phyloP scores from a whole-genome alignment of 2,329 filamentous ascomycete species.

The Ophiostoma populinum region DNA sequence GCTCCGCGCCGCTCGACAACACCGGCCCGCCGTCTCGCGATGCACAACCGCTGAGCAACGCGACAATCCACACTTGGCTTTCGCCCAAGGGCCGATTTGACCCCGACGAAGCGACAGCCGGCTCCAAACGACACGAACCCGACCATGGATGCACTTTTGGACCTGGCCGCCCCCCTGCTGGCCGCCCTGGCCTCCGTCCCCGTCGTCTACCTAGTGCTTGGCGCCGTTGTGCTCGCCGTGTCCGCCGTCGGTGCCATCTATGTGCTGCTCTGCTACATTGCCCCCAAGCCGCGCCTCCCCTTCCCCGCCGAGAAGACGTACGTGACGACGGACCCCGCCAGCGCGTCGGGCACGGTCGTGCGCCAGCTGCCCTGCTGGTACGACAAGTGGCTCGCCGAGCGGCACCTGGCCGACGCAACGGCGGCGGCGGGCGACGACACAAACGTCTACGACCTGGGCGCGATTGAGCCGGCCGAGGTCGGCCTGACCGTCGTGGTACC shows the following conservation, averaged over 20 bases:
- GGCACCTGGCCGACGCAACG: slow-evolving; percentile 26
- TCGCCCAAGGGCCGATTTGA: too few species aligned
- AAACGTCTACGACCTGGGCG: slow-evolving; percentile 29
- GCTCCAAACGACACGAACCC: neutral
- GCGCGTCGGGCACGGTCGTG: slow-evolving; percentile 20
- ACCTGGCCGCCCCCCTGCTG: slow-evolving; percentile 4
- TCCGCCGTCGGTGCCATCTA: slow-evolving; percentile 27
- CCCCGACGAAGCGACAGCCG: neutral
- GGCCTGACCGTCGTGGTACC: slow-evolving; percentile 85
- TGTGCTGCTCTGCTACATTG: slow-evolving; percentile 52
- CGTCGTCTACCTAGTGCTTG: slow-evolving; percentile 8
- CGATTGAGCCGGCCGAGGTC: slow-evolving; percentile 60
- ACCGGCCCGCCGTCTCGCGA: too few species aligned
- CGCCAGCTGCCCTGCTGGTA: slow-evolving; percentile 71
- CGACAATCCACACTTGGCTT: neutral
- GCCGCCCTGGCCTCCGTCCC: slow-evolving; percentile 5
- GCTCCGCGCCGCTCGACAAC: too few species aligned
- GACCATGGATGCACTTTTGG: slow-evolving; percentile 7
- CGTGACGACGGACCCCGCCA: slow-evolving; percentile 52
- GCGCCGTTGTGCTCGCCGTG: slow-evolving; percentile 1
- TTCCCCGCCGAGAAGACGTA: slow-evolving; percentile 72
- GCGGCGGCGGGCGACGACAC: slow-evolving; percentile 15
- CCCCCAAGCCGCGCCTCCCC: slow-evolving; percentile 61
- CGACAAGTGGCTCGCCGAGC: slow-evolving; percentile 52
- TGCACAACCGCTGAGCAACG: slow-evolving; percentile 4